Conservation (phyloP, 2,329 filamentous ascomycete species). For the Aspergillus luchuensis region DNA sequence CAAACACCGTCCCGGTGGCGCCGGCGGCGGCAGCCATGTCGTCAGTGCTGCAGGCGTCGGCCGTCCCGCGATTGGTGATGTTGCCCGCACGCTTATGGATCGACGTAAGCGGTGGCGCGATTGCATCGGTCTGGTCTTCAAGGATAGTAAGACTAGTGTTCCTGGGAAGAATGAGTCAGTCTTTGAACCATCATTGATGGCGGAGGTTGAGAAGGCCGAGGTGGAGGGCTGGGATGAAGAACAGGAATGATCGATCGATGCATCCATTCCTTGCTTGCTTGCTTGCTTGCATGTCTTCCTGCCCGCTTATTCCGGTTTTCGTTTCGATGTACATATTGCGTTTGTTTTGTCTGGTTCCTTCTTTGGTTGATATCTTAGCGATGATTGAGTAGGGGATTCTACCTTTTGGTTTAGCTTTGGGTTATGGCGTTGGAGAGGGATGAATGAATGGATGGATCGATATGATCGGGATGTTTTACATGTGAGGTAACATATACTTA, state of each 20-base stretch:
- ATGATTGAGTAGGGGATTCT: neutral
- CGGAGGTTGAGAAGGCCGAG: slow-evolving; percentile 71
- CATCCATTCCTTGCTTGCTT: neutral
- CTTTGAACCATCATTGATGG: slow-evolving; percentile 74
- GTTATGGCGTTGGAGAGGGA: neutral
- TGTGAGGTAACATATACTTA: neutral
- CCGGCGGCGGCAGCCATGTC: slow-evolving; percentile 68
- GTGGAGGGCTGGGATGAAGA: slow-evolving; percentile 81
- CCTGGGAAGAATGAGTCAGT: slow-evolving; percentile 70
- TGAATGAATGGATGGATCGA: neutral
- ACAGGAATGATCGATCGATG: slow-evolving; percentile 56
- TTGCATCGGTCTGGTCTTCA: slow-evolving; percentile 86
- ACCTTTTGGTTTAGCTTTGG: no score
- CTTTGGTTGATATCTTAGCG: slow-evolving; percentile 1
- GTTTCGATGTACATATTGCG: slow-evolving; percentile 8
- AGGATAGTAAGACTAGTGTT: slow-evolving; percentile 75
- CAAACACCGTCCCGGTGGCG: slow-evolving; percentile 61
- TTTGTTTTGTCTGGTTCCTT: neutral
- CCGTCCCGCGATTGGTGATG: slow-evolving; percentile 76
- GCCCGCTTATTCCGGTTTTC: slow-evolving; percentile 12
- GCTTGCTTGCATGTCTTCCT: neutral
- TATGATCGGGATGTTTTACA: neutral
- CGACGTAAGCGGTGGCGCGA: slow-evolving; percentile 85
- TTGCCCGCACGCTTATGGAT: slow-evolving; percentile 91
- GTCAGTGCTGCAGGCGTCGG: slow-evolving; percentile 44